phyloP scores from a whole-genome alignment of 75 land plant genomes.

The Chamaecyparis obtusa region DNA sequence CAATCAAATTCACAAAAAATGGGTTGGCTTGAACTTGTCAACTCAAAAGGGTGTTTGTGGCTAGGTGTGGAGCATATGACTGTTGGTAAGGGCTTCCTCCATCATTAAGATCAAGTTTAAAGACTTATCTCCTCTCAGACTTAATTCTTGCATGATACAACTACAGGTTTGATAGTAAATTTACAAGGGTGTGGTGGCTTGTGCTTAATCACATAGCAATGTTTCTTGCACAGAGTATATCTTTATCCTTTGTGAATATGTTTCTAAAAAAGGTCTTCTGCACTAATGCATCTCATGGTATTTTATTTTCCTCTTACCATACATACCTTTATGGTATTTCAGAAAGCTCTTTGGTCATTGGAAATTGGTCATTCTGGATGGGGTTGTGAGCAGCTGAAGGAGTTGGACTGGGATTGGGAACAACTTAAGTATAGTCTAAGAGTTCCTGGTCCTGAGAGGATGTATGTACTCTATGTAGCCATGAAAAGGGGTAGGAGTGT shows the following conservation, averaged over 20 bases:
- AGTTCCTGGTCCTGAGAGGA: conserved; percentile 86
- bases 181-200: neutral
- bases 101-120: neutral
- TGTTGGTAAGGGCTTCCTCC: neutral
- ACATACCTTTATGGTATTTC: conserved; percentile 44
- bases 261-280: neutral
- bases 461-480: conserved; percentile 90
- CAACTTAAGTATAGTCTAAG: conserved; percentile 85
- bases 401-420: too few species aligned
- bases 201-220: neutral
- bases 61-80: neutral
- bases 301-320: neutral
- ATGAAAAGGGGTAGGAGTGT: conserved; percentile 93
- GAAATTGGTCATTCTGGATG: conserved; percentile 86
- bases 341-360: conserved; percentile 93
- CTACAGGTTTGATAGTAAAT: neutral
- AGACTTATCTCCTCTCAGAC: neutral
- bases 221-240: neutral
- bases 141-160: neutral
- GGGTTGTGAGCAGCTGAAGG: too few species aligned
- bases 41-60: neutral
- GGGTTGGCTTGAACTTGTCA: neutral
- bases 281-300: neutral
- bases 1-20: neutral
- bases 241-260: neutral